Evolutionary conservation across 345 rosid species (phyloP).

Genomic region (Bruguiera sexangula): DNA sequence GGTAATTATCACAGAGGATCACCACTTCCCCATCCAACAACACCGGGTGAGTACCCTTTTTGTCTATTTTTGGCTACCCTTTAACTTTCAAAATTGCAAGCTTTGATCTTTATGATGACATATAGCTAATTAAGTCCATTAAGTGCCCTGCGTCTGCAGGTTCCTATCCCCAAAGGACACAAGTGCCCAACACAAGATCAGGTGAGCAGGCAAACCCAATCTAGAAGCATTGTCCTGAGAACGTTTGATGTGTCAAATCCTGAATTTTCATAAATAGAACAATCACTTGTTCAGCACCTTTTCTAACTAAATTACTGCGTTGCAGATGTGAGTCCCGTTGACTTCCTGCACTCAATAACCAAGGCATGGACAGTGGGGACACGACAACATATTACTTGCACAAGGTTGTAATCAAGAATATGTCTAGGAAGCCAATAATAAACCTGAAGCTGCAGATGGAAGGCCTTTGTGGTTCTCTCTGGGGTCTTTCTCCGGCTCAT

Average conservation of each 20-base stretch:
- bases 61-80: neutral
- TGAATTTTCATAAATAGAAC: no score
- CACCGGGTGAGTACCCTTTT: slow-evolving; percentile 25
- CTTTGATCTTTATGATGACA: neutral
- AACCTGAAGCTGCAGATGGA: slow-evolving; percentile 47
- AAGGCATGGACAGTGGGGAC: slow-evolving; percentile 47
- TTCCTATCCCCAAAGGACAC: slow-evolving; percentile 25
- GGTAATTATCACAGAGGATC: slow-evolving; percentile 31
- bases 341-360: slow-evolving; percentile 68
- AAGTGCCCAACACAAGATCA: slow-evolving; percentile 28
- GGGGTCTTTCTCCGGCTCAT: slow-evolving; percentile 54
- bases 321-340: slow-evolving; percentile 32
- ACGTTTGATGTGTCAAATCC: no score
- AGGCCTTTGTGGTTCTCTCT: slow-evolving; percentile 54
- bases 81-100: neutral
- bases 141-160: slow-evolving; percentile 15
- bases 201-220: slow-evolving; percentile 13
- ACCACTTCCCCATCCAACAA: slow-evolving; percentile 28
- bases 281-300: no score
- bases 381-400: slow-evolving; percentile 53
- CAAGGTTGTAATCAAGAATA: slow-evolving; percentile 66
- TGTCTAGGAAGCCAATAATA: slow-evolving; percentile 40
- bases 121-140: neutral
- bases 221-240: no score
- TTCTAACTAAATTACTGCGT: neutral